Evolutionary conservation across 108 stramenopile genomes (phyloP).

Genomic region (Fragilariopsis cylindrus): DNA sequence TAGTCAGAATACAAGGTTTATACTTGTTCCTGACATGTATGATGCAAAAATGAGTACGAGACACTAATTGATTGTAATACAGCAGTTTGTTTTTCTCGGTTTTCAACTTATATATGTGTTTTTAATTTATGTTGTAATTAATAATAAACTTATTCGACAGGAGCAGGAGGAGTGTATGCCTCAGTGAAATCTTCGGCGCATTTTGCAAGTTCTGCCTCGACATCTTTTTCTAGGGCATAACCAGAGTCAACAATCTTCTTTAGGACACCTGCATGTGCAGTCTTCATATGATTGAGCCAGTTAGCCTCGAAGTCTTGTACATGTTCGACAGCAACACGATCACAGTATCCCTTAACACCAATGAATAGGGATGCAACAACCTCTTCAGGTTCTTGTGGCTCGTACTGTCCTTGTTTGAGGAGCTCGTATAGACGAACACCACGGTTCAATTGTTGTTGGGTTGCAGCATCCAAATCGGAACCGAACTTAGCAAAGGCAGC

Average conservation of each 20-base stretch:
- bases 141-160: no score
- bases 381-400: constrained; percentile 98
- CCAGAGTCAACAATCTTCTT: constrained; percentile 87
- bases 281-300: constrained; percentile 95
- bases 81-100: no score
- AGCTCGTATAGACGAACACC: constrained; percentile 99
- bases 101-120: not conserved
- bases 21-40: no score
- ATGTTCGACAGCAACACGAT: constrained; percentile 97
- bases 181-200: constrained; percentile 97
- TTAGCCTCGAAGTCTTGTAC: constrained; percentile 95
- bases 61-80: no score
- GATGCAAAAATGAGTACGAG: no score
- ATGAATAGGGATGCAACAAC: constrained; percentile 97
- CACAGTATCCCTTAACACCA: constrained; percentile 99
- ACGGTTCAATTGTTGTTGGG: constrained; percentile 99
- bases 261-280: constrained; percentile 84
- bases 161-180: constrained; percentile 68
- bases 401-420: constrained; percentile 99
- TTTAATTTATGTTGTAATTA: not conserved
- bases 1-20: no score
- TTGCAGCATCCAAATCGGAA: constrained; percentile 98
- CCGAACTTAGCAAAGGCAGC: constrained; percentile 99
- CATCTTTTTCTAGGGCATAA: constrained; percentile 80
- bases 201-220: constrained; percentile 84